Evolutionary conservation across 2,329 filamentous ascomycete genomes (phyloP).

Genomic region (Apiospora malaysiana): DNA sequence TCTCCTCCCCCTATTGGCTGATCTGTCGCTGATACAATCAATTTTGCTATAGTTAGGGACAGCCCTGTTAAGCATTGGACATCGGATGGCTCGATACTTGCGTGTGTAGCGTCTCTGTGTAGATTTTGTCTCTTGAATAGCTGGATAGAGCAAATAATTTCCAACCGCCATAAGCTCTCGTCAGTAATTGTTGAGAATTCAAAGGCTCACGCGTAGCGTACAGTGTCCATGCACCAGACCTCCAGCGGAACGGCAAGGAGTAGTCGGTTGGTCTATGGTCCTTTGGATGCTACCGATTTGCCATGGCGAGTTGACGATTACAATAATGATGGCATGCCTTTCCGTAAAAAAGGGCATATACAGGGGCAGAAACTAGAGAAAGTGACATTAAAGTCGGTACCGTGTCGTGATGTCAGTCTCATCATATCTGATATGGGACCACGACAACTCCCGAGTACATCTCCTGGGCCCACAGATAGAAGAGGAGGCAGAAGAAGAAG

Average conservation of each 20-base stretch:
- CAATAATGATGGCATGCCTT: too few species aligned
- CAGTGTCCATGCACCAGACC: too few species aligned
- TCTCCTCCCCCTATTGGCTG: not conserved
- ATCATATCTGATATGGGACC: not conserved
- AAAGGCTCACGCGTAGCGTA: not conserved
- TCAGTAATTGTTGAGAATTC: rapidly evolving
- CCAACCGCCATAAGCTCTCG: not conserved
- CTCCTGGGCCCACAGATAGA: too few species aligned
- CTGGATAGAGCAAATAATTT: not conserved
- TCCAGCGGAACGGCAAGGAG: too few species aligned
- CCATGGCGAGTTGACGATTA: not conserved
- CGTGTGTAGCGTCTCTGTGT: not conserved
- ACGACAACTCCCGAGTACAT: not conserved
- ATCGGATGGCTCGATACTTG: not conserved
- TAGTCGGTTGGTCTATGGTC: not conserved
- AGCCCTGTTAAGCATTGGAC: not conserved
- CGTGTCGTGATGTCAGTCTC: not conserved
- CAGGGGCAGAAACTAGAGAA: too few species aligned
- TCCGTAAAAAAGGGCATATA: not conserved
- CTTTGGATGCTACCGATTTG: not conserved
- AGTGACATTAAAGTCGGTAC: not conserved
- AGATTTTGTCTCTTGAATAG: not conserved
- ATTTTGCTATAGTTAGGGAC: not conserved
- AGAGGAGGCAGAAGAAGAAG: too few species aligned
- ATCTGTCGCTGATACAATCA: not conserved